Evolutionary conservation across 2,329 filamentous ascomycete species (phyloP).

Genomic region (Claviceps africana): DNA sequence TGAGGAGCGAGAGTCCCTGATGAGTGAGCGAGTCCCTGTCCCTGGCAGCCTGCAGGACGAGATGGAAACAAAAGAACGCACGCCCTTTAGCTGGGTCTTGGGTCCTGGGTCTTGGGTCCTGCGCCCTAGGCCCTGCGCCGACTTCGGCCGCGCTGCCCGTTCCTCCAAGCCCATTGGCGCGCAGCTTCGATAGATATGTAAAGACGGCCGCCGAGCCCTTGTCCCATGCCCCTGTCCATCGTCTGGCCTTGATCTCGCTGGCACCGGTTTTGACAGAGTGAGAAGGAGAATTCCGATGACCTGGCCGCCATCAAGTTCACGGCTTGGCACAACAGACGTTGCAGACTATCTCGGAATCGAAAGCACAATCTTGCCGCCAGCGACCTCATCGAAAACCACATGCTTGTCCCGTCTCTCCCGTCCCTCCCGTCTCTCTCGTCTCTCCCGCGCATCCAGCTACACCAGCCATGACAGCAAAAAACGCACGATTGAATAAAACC

Average conservation of each 20-base stretch:
- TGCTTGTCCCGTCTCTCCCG: neutral
- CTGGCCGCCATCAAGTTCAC: neutral
- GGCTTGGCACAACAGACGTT: neutral
- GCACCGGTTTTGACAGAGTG: too few species aligned
- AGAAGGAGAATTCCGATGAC: too few species aligned
- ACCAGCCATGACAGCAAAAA: neutral
- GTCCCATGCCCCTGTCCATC: neutral
- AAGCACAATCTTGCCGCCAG: neutral
- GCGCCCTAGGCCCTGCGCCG: too few species aligned
- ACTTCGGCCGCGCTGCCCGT: conserved; percentile 9
- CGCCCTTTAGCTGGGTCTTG: too few species aligned
- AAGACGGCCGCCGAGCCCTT: neutral
- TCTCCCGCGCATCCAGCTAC: neutral
- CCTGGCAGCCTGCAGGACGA: too few species aligned
- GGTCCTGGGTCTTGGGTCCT: too few species aligned
- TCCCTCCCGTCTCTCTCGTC: too few species aligned
- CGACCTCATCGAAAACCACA: neutral
- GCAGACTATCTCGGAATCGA: neutral
- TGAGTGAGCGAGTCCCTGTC: too few species aligned
- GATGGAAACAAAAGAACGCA: too few species aligned
- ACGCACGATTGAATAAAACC: neutral
- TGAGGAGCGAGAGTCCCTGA: too few species aligned
- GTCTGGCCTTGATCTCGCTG: too few species aligned
- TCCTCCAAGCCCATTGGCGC: conserved; percentile 6
- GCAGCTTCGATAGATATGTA: conserved; percentile 3